These are phyloP conservation scores for Mycena metata DNA, from an alignment of 768 basidiomycete genomes.

Conservation along the genomic window DNA sequence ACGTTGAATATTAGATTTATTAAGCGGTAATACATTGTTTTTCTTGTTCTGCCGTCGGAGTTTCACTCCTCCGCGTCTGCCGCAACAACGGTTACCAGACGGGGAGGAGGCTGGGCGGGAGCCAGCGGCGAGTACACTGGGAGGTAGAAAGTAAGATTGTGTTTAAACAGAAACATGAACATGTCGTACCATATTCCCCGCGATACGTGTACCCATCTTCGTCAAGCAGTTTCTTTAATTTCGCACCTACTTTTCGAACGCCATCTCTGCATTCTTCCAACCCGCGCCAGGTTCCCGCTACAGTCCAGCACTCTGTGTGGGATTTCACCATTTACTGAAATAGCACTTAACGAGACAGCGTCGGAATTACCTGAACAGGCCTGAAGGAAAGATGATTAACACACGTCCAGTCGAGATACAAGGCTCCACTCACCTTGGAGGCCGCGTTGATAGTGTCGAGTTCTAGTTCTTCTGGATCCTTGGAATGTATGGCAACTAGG, in stretches of 20 bases:
- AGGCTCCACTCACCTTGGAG: conserved; percentile 55
- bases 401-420: neutral
- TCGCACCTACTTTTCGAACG: conserved; percentile 71
- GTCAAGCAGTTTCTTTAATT: conserved; percentile 71
- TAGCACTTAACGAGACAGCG: conserved; percentile 30
- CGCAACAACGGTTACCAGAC: conserved; percentile 1
- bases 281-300: conserved; percentile 76
- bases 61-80: neutral
- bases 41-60: neutral
- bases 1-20: conserved; percentile 4
- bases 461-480: conserved; percentile 68
- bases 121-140: conserved; percentile 35
- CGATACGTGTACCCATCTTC: conserved; percentile 58
- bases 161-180: neutral
- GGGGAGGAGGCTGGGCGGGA: conserved; percentile 30
- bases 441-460: conserved; percentile 83
- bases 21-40: conserved; percentile 24
- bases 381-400: conserved; percentile 14
- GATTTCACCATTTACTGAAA: neutral
- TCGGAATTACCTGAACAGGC: conserved; percentile 32
- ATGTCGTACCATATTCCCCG: conserved; percentile 18
- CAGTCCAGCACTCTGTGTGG: conserved; percentile 82
- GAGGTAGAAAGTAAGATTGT: neutral
- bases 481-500: conserved; percentile 75
- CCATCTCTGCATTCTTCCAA: conserved; percentile 74